phyloP scores from a whole-genome alignment of 1,284 basidiomycete genomes.

The Ustilago vetiveriae region DNA sequence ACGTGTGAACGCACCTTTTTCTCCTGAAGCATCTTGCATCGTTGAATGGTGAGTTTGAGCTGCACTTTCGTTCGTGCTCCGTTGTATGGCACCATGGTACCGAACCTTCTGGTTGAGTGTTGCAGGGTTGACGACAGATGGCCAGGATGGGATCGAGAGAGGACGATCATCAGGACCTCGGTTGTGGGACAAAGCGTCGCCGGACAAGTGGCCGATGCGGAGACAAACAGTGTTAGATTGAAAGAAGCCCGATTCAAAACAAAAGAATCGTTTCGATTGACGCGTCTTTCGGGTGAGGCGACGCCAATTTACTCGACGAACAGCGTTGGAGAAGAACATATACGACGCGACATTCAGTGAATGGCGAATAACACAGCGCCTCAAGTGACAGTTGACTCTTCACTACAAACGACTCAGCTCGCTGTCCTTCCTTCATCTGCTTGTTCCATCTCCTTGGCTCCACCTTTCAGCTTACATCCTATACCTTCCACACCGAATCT shows the following conservation, averaged over 20 bases:
- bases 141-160: background rate
- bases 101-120: background rate
- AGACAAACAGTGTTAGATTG: background rate
- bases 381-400: background rate
- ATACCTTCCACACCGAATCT: too few relatives aligned
- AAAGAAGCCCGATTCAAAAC: background rate
- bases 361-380: constrained; percentile 7
- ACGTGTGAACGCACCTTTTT: constrained; percentile 80
- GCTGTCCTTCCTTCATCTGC: background rate
- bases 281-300: constrained; percentile 17
- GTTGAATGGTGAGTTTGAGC: constrained; percentile 85
- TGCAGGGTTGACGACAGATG: background rate
- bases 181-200: constrained; percentile 24
- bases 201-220: constrained; percentile 38
- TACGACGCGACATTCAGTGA: too few relatives aligned
- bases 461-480: background rate
- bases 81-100: constrained; percentile 61
- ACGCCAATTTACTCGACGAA: constrained; percentile 35
- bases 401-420: background rate
- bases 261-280: constrained; percentile 12
- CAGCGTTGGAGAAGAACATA: too few relatives aligned
- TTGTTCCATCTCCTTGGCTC: background rate
- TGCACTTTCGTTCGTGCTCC: constrained; percentile 62
- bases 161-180: constrained; percentile 3
- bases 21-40: constrained; percentile 86